Conservation (phyloP, 2,329 filamentous ascomycete genomes). For the Apiospora kogelbergensis region DNA sequence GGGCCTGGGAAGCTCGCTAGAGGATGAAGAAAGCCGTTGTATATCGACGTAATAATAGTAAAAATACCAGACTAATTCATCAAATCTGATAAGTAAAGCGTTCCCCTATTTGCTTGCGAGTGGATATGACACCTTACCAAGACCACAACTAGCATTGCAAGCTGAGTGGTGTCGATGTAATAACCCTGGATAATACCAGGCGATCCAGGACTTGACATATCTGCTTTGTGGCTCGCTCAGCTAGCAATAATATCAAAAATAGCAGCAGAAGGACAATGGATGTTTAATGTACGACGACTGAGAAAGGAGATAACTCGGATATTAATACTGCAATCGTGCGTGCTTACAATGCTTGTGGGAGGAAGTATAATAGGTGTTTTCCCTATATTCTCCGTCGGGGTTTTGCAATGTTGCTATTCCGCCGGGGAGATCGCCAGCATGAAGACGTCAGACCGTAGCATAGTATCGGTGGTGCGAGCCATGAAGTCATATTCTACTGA, state of each 20-base stretch:
- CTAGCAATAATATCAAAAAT: not conserved
- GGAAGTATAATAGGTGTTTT: not conserved
- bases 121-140: not conserved
- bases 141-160: not conserved
- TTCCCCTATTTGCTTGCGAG: no score
- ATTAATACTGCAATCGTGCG: not conserved
- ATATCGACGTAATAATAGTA: conserved; percentile 14
- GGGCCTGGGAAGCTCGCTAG: conserved; percentile 28
- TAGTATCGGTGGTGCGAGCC: no score
- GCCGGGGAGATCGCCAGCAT: not conserved
- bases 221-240: not conserved
- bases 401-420: not conserved
- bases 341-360: no score
- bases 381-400: not conserved
- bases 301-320: not conserved
- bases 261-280: no score
- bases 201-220: not conserved
- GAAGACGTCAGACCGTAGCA: not conserved
- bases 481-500: no score
- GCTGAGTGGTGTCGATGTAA: no score
- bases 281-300: no score
- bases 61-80: not conserved
- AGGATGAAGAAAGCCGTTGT: conserved; percentile 30
- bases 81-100: not conserved
- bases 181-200: not conserved